Evolutionary conservation across 495 filamentous ascomycete species (phyloP).

Genomic region (Acidiella bohemica): DNA sequence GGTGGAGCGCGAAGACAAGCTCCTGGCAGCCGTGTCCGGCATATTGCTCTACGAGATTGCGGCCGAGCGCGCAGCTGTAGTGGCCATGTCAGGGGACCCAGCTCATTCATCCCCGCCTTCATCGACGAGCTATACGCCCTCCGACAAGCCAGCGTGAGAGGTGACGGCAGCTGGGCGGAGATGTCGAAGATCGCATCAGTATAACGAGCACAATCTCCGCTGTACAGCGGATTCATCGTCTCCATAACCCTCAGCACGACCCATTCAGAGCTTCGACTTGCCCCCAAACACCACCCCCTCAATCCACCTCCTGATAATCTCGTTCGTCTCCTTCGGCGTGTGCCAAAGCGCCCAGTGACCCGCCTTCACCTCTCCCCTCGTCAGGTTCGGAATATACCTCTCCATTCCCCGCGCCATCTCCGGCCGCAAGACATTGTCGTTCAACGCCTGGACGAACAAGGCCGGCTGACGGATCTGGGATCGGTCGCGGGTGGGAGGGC

Average conservation of each 20-base stretch:
- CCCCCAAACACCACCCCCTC: conserved; percentile 24
- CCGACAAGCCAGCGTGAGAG: conserved; percentile 31
- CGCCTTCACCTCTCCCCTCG: conserved; percentile 27
- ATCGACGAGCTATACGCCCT: conserved; percentile 50
- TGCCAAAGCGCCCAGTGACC: conserved; percentile 33
- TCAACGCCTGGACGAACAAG: conserved; percentile 59
- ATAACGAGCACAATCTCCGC: not conserved
- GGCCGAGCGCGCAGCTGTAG: conserved; percentile 56
- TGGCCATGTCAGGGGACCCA: conserved; percentile 59
- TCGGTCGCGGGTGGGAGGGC: conserved; percentile 5
- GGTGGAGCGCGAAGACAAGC: conserved; percentile 42
- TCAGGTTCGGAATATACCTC: conserved; percentile 45
- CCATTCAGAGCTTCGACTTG: conserved; percentile 28
- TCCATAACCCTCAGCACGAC: conserved; percentile 6
- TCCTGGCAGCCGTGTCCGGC: conserved; percentile 56
- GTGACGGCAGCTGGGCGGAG: conserved; percentile 35
- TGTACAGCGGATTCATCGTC: too few species aligned
- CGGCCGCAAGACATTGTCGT: conserved; percentile 50
- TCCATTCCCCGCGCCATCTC: conserved; percentile 55
- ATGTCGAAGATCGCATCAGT: conserved; percentile 39
- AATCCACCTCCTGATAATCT: conserved; percentile 29
- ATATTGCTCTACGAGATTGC: conserved; percentile 75
- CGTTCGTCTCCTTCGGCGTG: conserved; percentile 28
- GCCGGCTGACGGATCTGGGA: conserved; percentile 47
- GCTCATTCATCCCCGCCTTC: conserved; percentile 78